phyloP scores from a whole-genome alignment of 2,329 filamentous ascomycete genomes.

The Fusarium paranaense region DNA sequence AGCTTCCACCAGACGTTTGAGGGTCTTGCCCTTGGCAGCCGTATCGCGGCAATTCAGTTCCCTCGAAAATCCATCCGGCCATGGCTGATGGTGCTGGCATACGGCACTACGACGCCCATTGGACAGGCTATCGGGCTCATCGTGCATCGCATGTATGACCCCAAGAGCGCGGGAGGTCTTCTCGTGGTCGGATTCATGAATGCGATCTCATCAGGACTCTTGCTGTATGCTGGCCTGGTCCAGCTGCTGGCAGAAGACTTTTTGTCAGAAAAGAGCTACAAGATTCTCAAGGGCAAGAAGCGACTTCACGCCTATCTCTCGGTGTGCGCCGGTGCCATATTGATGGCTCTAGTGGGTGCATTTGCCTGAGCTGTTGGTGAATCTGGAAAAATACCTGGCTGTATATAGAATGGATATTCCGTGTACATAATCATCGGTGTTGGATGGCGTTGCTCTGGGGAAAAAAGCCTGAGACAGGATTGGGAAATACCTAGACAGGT shows the following conservation, averaged over 20 bases:
- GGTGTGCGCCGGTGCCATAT: constrained; percentile 71
- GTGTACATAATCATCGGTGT: constrained; percentile 12
- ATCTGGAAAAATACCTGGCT: constrained; percentile 2
- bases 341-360: constrained; percentile 79
- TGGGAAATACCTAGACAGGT: constrained; percentile 11
- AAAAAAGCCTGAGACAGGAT: background rate
- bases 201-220: constrained; percentile 81
- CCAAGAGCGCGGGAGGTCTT: constrained; percentile 78
- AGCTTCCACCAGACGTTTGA: constrained; percentile 91
- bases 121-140: constrained; percentile 86
- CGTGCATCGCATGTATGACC: constrained; percentile 84
- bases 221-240: constrained; percentile 86
- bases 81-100: constrained; percentile 84
- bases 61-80: constrained; percentile 78
- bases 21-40: constrained; percentile 84
- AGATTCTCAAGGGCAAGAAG: constrained; percentile 69
- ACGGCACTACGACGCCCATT: constrained; percentile 81
- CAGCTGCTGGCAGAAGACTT: constrained; percentile 90
- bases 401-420: constrained; percentile 30
- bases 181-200: constrained; percentile 91
- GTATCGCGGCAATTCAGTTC: constrained; percentile 87
- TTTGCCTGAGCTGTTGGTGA: constrained; percentile 66
- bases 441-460: constrained; percentile 16
- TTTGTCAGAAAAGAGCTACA: constrained; percentile 79
- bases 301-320: constrained; percentile 72